Base-by-base conservation (phyloP, 2,329 filamentous ascomycete species). In the Calonectria honghensis region DNA sequence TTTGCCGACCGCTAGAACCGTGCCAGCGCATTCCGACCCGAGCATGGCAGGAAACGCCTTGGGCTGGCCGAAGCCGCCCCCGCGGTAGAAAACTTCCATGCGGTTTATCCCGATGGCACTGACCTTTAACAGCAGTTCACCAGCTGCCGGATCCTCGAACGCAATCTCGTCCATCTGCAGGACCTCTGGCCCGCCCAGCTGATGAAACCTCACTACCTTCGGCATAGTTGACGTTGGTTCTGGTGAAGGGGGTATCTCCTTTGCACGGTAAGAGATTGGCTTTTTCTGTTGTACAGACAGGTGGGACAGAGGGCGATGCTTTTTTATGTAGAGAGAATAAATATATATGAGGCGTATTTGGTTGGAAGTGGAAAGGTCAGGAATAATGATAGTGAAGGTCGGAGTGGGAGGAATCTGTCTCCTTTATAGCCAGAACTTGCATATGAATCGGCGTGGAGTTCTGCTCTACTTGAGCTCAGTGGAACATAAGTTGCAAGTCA, bases 101-200 rank as follows among this genome's bases (percentile, higher is more conserved):
- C 50, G 50, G 50, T 52, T 52, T 52, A 52, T 52, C 24, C 50
- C 50, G 27, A 52, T 52, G 11, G 50, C 50, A 27, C 20, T 52
- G 14, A 52, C 50, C 27, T 52, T 31, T 7, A 52, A 31, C 13
- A 52, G 50, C 4, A 52, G 7, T 18, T 52, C 50, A 3, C 50
- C 50, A 29, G 50, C 24, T 31, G 50, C 50, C 27, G 50, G 50
- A 18, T 11, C 27, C 9, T 52, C 50, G 7, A 52, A 52, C 24
- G 50, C 24, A 52, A 29, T 16, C 9, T 52, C 50, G 11, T 52
- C 50, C 4, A 52, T 52, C 9, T 52, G 50, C 2, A 52, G 24
- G 27, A 52, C 50, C 9, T 52, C 50, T 29, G 50, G 50, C 13
- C 50, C 50, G 24, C 50, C 50, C 13, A 52, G 11, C 50, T 31